These are phyloP conservation scores for Tylopilus sp. DNA, from an alignment of 768 basidiomycete species.

Conservation along the genomic window DNA sequence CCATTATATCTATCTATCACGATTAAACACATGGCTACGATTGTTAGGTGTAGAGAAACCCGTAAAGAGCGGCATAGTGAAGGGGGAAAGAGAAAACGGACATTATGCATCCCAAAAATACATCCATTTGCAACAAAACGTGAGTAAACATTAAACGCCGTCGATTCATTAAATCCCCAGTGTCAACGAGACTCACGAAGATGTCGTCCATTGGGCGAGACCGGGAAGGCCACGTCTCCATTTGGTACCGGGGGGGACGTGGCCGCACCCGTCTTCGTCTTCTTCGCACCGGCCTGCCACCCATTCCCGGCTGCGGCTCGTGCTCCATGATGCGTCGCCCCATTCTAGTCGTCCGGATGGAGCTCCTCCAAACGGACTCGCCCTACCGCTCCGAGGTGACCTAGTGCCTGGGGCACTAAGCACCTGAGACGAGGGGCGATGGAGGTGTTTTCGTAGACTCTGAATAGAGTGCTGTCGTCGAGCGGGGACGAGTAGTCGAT, in stretches of 20 bases:
- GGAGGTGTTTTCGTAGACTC: constrained; percentile 64
- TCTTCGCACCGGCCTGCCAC: constrained; percentile 26
- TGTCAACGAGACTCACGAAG: constrained; percentile 16
- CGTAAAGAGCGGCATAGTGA: constrained; percentile 4
- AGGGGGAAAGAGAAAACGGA: not conserved
- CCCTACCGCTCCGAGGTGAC: constrained; percentile 16
- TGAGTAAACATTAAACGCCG: not conserved
- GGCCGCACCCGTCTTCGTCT: constrained; percentile 26
- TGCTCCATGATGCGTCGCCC: constrained; percentile 22
- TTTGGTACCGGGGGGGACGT: constrained; percentile 23
- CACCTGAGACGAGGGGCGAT: constrained; percentile 15
- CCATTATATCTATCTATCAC: constrained; percentile 24
- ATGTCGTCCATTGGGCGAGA: constrained; percentile 28
- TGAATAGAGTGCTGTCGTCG: constrained; percentile 72
- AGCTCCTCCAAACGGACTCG: constrained; percentile 15
- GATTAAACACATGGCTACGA: constrained; percentile 17
- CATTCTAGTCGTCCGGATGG: constrained; percentile 8
- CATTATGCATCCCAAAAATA: constrained; percentile 13
- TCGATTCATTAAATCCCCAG: not conserved
- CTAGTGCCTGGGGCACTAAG: constrained; percentile 5
- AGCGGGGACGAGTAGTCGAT: constrained; percentile 63
- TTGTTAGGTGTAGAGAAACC: constrained; percentile 4
- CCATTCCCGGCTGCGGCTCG: constrained; percentile 25
- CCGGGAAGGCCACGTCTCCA: constrained; percentile 34
- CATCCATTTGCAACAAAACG: constrained; percentile 11